phyloP scores from a whole-genome alignment of 2,329 filamentous ascomycete species.

The Talaromyces sp. region DNA sequence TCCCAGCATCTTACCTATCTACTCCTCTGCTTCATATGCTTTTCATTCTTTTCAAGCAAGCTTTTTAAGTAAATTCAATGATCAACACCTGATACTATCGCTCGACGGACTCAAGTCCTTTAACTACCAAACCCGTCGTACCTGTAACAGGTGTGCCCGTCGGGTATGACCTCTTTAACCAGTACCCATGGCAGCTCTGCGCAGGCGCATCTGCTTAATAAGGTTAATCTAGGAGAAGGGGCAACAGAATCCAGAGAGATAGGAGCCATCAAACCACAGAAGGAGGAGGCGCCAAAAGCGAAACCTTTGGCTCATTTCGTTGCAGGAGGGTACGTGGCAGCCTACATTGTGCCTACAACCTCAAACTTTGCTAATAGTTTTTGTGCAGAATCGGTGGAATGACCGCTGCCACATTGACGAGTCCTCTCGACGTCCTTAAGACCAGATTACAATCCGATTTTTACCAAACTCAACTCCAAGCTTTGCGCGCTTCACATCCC shows the following conservation, averaged over 20 bases:
- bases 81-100: slow-evolving; percentile 5
- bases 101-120: not conserved
- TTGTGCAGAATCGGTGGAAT: slow-evolving; percentile 72
- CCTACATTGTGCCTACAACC: not conserved
- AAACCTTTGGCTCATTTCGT: slow-evolving; percentile 92
- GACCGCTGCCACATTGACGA: slow-evolving; percentile 87
- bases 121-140: not conserved
- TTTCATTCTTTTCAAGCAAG: slow-evolving; percentile 5
- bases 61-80: slow-evolving; percentile 4
- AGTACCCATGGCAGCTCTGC: slow-evolving; percentile 25
- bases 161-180: slow-evolving; percentile 25
- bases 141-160: not conserved
- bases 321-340: slow-evolving; percentile 70
- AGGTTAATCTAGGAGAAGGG: slow-evolving; percentile 18
- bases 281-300: slow-evolving; percentile 40
- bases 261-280: slow-evolving; percentile 34
- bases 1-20: not conserved
- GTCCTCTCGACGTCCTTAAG: slow-evolving; percentile 89
- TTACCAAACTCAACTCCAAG: slow-evolving; percentile 75
- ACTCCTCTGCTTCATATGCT: not conserved
- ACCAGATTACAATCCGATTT: slow-evolving; percentile 92
- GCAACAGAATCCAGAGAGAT: slow-evolving; percentile 36
- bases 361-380: not conserved
- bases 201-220: slow-evolving; percentile 26
- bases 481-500: slow-evolving; percentile 60